Evolutionary conservation across 345 rosid genomes (phyloP).

Genomic region (Salix exigua): DNA sequence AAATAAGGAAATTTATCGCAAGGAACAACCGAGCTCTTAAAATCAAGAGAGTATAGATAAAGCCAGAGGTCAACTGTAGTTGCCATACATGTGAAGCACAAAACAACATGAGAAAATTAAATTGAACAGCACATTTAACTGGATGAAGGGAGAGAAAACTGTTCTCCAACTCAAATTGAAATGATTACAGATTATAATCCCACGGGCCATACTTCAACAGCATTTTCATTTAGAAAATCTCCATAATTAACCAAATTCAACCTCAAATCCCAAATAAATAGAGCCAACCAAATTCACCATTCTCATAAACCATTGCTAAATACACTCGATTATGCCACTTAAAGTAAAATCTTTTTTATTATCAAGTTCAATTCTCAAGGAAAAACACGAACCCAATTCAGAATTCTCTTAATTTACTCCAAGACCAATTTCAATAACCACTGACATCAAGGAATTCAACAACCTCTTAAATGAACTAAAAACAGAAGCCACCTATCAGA

Average conservation of each 20-base stretch:
- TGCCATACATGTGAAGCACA: no score
- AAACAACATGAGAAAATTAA: no score
- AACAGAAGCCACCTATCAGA: not conserved
- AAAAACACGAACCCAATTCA: constrained; percentile 6
- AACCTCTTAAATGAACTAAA: not conserved
- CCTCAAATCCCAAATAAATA: no score
- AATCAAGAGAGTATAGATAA: not conserved
- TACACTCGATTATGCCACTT: not conserved
- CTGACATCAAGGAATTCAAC: not conserved
- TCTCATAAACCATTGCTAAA: not conserved
- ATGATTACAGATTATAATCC: no score
- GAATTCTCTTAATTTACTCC: not conserved
- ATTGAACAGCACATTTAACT: no score
- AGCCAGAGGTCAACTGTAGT: not conserved
- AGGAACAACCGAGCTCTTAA: not conserved
- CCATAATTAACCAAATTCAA: no score
- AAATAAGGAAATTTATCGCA: no score
- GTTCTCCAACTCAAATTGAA: not conserved
- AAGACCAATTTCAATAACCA: not conserved
- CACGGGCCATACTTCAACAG: no score
- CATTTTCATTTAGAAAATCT: no score
- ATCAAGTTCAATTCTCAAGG: not conserved
- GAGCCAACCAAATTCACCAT: not conserved
- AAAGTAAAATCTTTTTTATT: not conserved
- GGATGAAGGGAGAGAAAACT: not conserved